Percentiles rank a stretch among this genome's conserved stretches.
Conservation (phyloP, 202 grass and related monocot genomes). For the Alloteropsis angusta region DNA sequence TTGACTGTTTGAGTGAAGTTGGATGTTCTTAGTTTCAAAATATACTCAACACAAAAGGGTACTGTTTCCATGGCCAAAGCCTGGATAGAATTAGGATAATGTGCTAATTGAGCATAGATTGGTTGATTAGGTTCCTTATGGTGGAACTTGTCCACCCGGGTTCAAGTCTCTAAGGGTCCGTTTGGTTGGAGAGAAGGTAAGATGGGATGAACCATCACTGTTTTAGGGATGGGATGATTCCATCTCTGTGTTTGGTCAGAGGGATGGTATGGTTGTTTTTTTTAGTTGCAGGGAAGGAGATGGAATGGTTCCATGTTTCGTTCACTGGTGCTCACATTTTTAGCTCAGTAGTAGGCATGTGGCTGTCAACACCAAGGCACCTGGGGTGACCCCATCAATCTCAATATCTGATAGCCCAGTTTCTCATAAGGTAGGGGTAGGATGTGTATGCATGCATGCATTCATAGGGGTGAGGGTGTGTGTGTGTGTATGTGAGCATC, state of each 20-base stretch:
- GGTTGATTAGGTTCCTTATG: neutral
- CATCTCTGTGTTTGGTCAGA: too few relatives aligned
- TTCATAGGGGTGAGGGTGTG: neutral
- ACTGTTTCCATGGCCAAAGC: neutral
- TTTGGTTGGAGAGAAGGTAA: too few relatives aligned
- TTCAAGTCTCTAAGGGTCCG: neutral
- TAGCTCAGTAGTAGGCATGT: neutral
- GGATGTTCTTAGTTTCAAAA: neutral
- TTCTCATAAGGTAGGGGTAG: neutral
- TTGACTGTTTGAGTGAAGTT: neutral
- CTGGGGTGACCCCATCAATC: neutral
- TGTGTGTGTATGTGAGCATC: neutral
- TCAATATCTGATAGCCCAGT: neutral
- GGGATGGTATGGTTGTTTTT: too few relatives aligned
- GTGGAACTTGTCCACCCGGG: neutral
- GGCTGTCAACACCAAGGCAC: neutral
- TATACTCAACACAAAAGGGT: neutral
- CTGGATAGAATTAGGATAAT: neutral
- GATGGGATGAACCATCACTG: too few relatives aligned
- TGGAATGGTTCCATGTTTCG: too few relatives aligned
- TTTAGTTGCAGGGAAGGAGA: too few relatives aligned
- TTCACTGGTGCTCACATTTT: neutral
- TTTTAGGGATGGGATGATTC: too few relatives aligned
- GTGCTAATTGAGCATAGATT: neutral
- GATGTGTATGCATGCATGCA: neutral